Conservation (phyloP, 176 grass and related monocot genomes). For the Zizania latifolia region DNA sequence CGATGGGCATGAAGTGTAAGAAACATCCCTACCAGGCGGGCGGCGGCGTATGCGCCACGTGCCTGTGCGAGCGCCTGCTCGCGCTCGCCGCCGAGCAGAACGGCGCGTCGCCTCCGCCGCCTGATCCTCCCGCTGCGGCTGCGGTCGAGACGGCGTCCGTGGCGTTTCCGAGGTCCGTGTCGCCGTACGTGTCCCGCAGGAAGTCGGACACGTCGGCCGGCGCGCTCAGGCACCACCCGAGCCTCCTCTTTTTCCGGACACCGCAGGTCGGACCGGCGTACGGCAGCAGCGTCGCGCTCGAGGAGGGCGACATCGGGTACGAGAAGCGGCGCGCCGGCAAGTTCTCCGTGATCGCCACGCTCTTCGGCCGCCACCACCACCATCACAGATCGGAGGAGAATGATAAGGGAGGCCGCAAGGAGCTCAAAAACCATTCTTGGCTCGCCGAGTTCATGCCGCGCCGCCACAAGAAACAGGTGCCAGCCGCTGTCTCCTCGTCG, state of each 20-base stretch:
- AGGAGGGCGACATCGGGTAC: constrained; percentile 46
- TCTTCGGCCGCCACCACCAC: constrained; percentile 51
- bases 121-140: no score
- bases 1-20: constrained; percentile 83
- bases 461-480: constrained; percentile 46
- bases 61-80: constrained; percentile 81
- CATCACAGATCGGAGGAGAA: constrained; percentile 25
- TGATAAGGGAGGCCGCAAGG: background rate
- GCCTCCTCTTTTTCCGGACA: constrained; percentile 72
- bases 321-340: constrained; percentile 31
- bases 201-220: constrained; percentile 41
- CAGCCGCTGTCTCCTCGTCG: background rate
- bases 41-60: constrained; percentile 85
- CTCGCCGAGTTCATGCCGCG: constrained; percentile 53
- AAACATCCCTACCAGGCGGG: constrained; percentile 52
- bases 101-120: constrained; percentile 19
- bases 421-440: constrained; percentile 53
- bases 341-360: constrained; percentile 61
- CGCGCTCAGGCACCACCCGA: constrained; percentile 30
- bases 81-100: constrained; percentile 62
- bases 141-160: background rate
- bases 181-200: constrained; percentile 56
- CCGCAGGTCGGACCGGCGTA: constrained; percentile 64
- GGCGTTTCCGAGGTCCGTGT: constrained; percentile 61
- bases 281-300: constrained; percentile 18